Percentiles rank a stretch among this genome's conserved stretches.
phyloP scores from a whole-genome alignment of 148 eudicot genomes.

The Dysphania ambrosioides region DNA sequence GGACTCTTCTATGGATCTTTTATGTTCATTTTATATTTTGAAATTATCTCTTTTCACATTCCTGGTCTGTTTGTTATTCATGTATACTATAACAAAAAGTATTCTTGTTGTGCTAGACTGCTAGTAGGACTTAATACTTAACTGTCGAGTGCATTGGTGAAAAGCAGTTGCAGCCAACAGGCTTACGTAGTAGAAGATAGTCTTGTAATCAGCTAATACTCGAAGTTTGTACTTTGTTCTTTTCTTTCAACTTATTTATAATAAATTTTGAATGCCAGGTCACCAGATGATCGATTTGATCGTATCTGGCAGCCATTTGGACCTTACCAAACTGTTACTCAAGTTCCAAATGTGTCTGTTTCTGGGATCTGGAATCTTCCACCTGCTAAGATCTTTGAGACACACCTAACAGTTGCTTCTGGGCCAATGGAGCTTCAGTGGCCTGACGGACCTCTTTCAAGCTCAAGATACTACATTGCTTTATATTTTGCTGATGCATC shows the following conservation, averaged over 20 bases:
- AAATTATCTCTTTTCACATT: neutral
- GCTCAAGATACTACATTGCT: slow-evolving; percentile 63
- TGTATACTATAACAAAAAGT: neutral
- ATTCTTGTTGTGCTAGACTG: neutral
- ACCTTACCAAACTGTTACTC: slow-evolving; percentile 35
- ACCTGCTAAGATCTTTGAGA: slow-evolving; percentile 65
- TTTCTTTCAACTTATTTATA: neutral
- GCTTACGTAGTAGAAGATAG: neutral
- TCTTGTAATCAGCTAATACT: neutral
- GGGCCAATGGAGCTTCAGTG: slow-evolving; percentile 56
- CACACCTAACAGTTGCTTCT: slow-evolving; percentile 40
- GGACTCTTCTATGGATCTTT: neutral
- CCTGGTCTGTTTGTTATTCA: neutral
- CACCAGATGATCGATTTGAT: slow-evolving; percentile 84
- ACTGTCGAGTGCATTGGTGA: neutral
- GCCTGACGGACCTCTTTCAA: slow-evolving; percentile 69
- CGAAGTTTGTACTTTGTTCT: neutral
- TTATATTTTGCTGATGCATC: slow-evolving; percentile 75
- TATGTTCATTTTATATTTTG: neutral
- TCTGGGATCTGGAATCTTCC: slow-evolving; percentile 92
- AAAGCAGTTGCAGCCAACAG: neutral
- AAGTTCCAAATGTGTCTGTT: slow-evolving; percentile 45
- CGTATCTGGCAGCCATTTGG: slow-evolving; percentile 91
- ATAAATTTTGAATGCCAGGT: slow-evolving; percentile 40
- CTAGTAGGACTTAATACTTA: neutral